A percentile compares a stretch with the other conserved stretches of the same genome.
Conservation (phyloP, 108 stramenopile species). For the Thalassiosira profunda region DNA sequence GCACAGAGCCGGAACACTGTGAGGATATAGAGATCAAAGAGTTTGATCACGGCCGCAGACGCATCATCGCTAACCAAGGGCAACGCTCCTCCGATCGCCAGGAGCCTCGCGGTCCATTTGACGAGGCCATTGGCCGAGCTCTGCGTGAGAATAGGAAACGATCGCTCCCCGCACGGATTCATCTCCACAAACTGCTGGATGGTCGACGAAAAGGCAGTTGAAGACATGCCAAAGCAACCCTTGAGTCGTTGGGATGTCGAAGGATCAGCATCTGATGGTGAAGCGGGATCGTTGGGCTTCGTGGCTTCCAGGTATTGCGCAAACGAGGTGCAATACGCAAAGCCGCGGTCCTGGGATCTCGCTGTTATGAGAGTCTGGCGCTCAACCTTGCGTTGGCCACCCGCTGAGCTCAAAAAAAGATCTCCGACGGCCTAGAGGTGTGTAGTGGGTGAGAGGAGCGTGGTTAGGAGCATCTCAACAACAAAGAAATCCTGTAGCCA, state of each 20-base stretch:
- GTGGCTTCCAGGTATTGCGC: not conserved
- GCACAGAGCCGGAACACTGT: slow-evolving; percentile 83
- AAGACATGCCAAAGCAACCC: slow-evolving; percentile 13
- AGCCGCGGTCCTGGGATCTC: slow-evolving; percentile 4
- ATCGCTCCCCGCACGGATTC: slow-evolving; percentile 19
- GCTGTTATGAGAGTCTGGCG: not conserved
- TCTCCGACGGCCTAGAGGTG: slow-evolving; percentile 24
- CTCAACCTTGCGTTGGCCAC: not conserved
- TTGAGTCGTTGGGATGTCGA: not conserved
- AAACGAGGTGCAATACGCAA: not conserved
- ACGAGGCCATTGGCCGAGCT: slow-evolving; percentile 50
- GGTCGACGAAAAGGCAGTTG: slow-evolving; percentile 15
- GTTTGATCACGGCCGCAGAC: slow-evolving; percentile 47
- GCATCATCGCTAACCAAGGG: slow-evolving; percentile 63
- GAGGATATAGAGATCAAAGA: slow-evolving; percentile 80
- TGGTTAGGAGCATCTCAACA: not conserved
- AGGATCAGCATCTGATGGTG: not conserved
- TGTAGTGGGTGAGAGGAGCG: too few species aligned
- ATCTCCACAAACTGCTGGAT: slow-evolving; percentile 23
- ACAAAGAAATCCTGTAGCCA: not conserved
- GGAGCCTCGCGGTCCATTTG: slow-evolving; percentile 58
- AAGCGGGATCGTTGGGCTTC: not conserved
- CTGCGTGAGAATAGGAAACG: slow-evolving; percentile 25
- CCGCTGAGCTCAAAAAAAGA: slow-evolving; percentile 7
- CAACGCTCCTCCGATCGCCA: slow-evolving; percentile 54